Evolutionary conservation across 2,329 filamentous ascomycete species (phyloP).

Genomic region (Microdochium trichocladiopsis): DNA sequence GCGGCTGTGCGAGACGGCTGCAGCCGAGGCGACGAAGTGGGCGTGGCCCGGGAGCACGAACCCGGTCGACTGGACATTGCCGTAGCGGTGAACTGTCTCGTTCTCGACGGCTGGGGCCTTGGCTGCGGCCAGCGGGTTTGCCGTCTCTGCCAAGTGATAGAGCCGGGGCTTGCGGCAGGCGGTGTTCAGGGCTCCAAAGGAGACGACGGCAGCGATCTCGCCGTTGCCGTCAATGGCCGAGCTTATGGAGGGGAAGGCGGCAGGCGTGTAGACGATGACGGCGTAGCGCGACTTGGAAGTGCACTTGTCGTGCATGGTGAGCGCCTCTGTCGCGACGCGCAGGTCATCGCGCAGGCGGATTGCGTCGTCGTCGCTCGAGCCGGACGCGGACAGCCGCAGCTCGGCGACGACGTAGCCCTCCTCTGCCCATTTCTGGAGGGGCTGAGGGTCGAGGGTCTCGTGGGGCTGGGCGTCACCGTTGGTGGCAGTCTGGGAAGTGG

Average conservation of each 20-base stretch:
- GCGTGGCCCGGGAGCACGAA: conserved; percentile 38
- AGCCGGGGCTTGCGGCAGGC: conserved; percentile 4
- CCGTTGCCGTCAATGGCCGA: conserved; percentile 12
- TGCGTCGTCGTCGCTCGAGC: conserved; percentile 7
- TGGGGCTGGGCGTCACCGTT: conserved; percentile 5
- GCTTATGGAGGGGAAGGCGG: conserved; percentile 2
- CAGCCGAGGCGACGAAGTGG: conserved; percentile 44
- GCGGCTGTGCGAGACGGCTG: conserved; percentile 59
- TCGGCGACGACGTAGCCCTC: conserved; percentile 60
- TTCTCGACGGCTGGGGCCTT: conserved; percentile 7
- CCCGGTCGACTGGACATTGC: conserved; percentile 35
- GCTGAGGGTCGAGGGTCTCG: conserved; percentile 37
- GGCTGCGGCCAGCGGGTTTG: conserved; percentile 4
- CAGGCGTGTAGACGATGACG: conserved; percentile 7
- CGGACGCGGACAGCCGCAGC: conserved; percentile 25
- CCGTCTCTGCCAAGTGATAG: conserved; percentile 5
- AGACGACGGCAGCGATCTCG: conserved; percentile 11
- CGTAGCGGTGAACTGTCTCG: conserved; percentile 30
- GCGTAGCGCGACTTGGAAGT: neutral
- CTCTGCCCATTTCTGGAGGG: conserved; percentile 62
- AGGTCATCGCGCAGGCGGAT: conserved; percentile 6
- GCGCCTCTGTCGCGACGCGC: conserved; percentile 7
- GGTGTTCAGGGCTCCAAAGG: conserved; percentile 5
- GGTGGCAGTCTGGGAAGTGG: conserved; percentile 5
- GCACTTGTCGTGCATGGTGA: conserved; percentile 9